Percentiles rank a stretch among this genome's conserved stretches.
Conservation (phyloP, 345 rosid genomes). For the Cardamine resedifolia region DNA sequence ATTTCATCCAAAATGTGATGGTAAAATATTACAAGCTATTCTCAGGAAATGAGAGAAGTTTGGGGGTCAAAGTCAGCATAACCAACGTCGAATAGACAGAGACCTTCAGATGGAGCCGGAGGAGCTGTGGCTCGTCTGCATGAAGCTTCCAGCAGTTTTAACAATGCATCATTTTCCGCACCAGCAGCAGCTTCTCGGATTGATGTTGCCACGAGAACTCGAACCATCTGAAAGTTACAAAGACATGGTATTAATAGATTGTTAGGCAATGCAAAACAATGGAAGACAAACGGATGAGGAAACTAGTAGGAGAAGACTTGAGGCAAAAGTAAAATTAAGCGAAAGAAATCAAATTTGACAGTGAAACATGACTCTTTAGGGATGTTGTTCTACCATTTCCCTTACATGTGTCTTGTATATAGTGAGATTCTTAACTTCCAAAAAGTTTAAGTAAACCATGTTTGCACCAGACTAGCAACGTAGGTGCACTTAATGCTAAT, state of each 20-base stretch:
- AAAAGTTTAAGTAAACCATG: not conserved
- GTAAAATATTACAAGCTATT: not conserved
- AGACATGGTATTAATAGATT: not conserved
- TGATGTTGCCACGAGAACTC: constrained; percentile 86
- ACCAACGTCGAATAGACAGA: constrained; percentile 83
- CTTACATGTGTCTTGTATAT: not conserved
- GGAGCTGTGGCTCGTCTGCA: constrained; percentile 96
- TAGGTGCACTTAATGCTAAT: not conserved
- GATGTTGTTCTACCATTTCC: not conserved
- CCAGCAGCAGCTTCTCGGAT: constrained; percentile 95
- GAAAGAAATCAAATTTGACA: too few relatives aligned
- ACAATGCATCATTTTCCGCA: constrained; percentile 67
- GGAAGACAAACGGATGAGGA: not conserved
- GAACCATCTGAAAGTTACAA: constrained; percentile 63
- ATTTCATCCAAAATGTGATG: not conserved
- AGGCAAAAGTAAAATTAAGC: not conserved
- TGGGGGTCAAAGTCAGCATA: constrained; percentile 65
- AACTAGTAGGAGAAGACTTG: not conserved
- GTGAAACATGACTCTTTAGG: not conserved
- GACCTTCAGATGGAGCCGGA: constrained; percentile 88
- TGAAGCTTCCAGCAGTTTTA: constrained; percentile 74
- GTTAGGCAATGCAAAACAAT: not conserved
- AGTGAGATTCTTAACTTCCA: not conserved
- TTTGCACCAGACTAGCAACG: not conserved
- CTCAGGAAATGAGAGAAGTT: constrained; percentile 54